A percentile compares a stretch with the other conserved stretches of the same genome.
Evolutionary conservation across 2,329 filamentous ascomycete genomes (phyloP).

Genomic region (Verticillium nubilum): DNA sequence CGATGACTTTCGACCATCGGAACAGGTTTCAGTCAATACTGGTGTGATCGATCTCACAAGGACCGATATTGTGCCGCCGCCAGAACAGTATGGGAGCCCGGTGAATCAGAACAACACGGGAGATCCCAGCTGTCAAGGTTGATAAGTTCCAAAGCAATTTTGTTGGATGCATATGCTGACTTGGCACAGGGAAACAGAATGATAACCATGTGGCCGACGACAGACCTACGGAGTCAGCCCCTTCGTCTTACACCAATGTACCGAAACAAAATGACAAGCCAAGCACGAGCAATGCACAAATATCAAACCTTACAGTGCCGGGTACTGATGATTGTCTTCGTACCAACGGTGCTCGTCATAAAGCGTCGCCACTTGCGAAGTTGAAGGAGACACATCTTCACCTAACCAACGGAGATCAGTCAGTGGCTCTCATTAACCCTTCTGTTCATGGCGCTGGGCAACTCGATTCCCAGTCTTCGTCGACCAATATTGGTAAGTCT

Average conservation of each 20-base stretch:
- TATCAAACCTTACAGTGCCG: background rate
- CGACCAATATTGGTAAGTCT: background rate
- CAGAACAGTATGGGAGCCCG: background rate
- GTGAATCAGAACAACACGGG: background rate
- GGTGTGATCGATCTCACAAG: background rate
- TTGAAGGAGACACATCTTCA: background rate
- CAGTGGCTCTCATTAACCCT: background rate
- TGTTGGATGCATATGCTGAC: background rate
- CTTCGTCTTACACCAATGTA: background rate
- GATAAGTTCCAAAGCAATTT: background rate
- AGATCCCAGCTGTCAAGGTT: background rate
- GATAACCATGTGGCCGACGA: background rate
- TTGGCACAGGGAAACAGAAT: background rate
- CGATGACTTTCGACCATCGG: background rate
- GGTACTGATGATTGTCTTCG: background rate
- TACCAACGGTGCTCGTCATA: background rate
- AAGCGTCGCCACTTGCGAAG: background rate
- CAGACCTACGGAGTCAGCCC: background rate
- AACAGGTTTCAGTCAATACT: background rate
- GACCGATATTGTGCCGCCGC: background rate
- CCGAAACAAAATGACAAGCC: background rate
- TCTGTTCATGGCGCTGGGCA: background rate
- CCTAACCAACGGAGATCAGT: background rate
- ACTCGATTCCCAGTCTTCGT: background rate
- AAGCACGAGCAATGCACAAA: background rate